Conservation (phyloP, 768 basidiomycete genomes). For the Boletus rubroflammeus region DNA sequence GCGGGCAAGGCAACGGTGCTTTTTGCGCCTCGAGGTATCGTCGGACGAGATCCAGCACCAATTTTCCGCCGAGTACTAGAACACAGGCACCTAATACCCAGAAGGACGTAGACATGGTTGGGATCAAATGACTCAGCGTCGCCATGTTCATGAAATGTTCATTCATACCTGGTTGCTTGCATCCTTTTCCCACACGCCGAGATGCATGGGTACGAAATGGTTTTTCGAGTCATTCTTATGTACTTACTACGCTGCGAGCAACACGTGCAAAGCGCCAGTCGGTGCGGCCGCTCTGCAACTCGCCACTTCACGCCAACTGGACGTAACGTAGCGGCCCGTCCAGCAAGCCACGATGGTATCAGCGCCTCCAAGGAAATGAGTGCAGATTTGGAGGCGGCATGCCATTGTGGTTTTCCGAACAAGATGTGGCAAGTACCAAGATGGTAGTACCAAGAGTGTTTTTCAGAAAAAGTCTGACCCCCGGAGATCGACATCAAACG, state of each 20-base stretch:
- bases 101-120: background rate
- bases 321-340: too few species aligned
- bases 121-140: background rate
- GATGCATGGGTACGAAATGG: background rate
- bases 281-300: background rate
- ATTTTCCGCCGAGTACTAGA: background rate
- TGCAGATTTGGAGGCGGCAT: too few species aligned
- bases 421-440: too few species aligned
- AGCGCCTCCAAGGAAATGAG: too few species aligned
- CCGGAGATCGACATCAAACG: too few species aligned
- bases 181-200: constrained; percentile 8
- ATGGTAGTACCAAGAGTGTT: too few species aligned
- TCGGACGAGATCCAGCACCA: background rate
- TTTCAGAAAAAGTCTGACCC: too few species aligned
- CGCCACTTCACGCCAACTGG: background rate
- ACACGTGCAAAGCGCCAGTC: background rate
- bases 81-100: background rate
- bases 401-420: too few species aligned
- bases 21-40: background rate
- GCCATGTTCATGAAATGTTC: background rate
- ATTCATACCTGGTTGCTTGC: background rate
- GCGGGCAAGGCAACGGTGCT: background rate
- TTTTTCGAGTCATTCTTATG: too few species aligned
- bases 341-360: too few species aligned
- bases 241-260: background rate